phyloP scores from a whole-genome alignment of 495 filamentous ascomycete species.

The Bacidia rubella region DNA sequence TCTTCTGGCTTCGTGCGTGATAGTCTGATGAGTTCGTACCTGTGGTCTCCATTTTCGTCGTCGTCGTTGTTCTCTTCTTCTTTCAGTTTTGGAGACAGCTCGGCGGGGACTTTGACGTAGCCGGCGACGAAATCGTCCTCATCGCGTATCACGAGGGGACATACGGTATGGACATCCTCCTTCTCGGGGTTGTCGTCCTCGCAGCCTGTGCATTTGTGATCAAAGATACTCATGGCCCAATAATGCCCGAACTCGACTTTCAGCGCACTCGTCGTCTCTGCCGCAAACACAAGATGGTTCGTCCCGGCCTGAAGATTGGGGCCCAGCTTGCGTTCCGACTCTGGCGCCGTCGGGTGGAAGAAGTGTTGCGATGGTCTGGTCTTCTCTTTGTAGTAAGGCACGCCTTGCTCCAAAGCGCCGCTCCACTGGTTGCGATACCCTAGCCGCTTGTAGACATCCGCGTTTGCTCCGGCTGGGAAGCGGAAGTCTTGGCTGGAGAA shows the following conservation, averaged over 20 bases:
- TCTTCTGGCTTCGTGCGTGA: constrained; percentile 1
- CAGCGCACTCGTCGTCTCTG: constrained; percentile 1
- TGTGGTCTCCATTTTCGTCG: not conserved
- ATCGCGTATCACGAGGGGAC: constrained; percentile 4
- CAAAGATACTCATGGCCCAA: not conserved
- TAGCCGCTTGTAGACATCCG: constrained; percentile 4
- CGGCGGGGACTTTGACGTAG: constrained; percentile 11
- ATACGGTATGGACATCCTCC: constrained; percentile 6
- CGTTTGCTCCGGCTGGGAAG: constrained; percentile 5
- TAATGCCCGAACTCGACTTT: constrained; percentile 6
- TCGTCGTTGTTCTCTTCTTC: not conserved
- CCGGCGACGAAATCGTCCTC: constrained; percentile 5
- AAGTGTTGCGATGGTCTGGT: constrained; percentile 4
- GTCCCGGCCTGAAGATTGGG: constrained; percentile 7
- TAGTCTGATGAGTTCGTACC: constrained; percentile 8
- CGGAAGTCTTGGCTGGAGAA: constrained; percentile 11
- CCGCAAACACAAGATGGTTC: constrained; percentile 10
- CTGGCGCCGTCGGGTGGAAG: constrained; percentile 14
- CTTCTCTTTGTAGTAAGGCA: constrained; percentile 11
- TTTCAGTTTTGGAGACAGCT: constrained; percentile 2
- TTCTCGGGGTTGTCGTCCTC: not conserved
- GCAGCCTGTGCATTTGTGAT: constrained; percentile 5
- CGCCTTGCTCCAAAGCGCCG: constrained; percentile 1
- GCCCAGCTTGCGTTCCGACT: constrained; percentile 4
- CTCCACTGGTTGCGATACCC: constrained; percentile 8